phyloP scores from a whole-genome alignment of 805 yeast species.

The Komagataella kurtzmanii region DNA sequence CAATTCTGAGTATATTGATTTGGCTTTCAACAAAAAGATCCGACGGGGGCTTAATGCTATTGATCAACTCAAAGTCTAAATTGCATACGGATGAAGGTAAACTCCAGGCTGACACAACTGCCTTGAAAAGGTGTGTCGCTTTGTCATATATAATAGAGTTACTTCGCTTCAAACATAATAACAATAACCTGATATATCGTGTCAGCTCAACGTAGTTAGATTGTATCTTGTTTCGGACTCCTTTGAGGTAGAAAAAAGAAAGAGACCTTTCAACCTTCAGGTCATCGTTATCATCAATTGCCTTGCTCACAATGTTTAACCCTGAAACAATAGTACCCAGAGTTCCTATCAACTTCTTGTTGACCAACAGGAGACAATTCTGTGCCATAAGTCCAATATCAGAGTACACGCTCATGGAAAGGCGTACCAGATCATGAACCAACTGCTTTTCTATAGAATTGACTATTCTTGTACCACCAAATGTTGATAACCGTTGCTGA shows the following conservation, averaged over 20 bases:
- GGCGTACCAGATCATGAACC: constrained; percentile 47
- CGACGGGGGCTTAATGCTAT: constrained; percentile 50
- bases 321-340: constrained; percentile 41
- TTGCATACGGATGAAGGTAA: constrained; percentile 41
- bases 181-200: constrained; percentile 32
- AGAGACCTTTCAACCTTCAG: constrained; percentile 55
- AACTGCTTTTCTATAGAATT: constrained; percentile 49
- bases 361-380: constrained; percentile 46
- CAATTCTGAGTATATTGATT: constrained; percentile 43
- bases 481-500: constrained; percentile 56
- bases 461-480: constrained; percentile 61
- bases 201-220: constrained; percentile 42
- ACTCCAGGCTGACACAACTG: constrained; percentile 24
- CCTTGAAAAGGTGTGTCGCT: constrained; percentile 38
- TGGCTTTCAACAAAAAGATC: constrained; percentile 35
- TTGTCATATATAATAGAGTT: constrained; percentile 36
- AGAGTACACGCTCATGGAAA: constrained; percentile 59
- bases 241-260: constrained; percentile 38
- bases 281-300: constrained; percentile 33
- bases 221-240: constrained; percentile 43
- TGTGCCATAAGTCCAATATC: constrained; percentile 64
- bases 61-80: constrained; percentile 28
- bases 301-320: constrained; percentile 32
- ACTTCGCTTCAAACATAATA: constrained; percentile 42
- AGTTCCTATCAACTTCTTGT: constrained; percentile 58